Percentiles rank a stretch among this genome's conserved stretches.
Conservation (phyloP, 192 early-diverging fungal species). For the Coemansia furcata region DNA sequence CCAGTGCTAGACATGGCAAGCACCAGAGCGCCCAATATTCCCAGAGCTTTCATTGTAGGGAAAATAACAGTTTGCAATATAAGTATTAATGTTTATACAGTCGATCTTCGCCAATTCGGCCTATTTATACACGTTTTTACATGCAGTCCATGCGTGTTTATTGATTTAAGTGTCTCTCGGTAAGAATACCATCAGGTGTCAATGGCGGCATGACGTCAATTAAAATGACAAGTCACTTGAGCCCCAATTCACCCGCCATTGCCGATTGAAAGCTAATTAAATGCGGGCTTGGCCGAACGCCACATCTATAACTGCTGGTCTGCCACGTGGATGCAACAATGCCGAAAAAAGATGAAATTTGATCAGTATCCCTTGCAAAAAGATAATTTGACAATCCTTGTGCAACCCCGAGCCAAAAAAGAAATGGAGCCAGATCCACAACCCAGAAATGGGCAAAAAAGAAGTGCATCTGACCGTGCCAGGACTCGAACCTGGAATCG, state of each 20-base stretch:
- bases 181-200: background rate
- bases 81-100: background rate
- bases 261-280: background rate
- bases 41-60: constrained; percentile 4
- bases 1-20: background rate
- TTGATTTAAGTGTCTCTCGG: background rate
- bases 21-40: constrained; percentile 4
- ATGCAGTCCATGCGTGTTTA: background rate
- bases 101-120: background rate
- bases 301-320: background rate
- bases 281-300: background rate
- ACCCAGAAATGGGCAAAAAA: constrained; percentile 8
- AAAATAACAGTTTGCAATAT: background rate
- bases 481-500: constrained; percentile 54
- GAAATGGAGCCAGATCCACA: background rate
- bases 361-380: too few relatives aligned
- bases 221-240: background rate
- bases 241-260: background rate
- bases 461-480: constrained; percentile 23
- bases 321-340: background rate
- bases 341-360: background rate
- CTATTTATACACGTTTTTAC: background rate
- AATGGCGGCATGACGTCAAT: background rate
- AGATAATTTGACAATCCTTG: too few relatives aligned
- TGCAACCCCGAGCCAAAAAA: background rate